Conservation (phyloP, 108 stramenopile species). For the Fragilariopsis cylindrus region DNA sequence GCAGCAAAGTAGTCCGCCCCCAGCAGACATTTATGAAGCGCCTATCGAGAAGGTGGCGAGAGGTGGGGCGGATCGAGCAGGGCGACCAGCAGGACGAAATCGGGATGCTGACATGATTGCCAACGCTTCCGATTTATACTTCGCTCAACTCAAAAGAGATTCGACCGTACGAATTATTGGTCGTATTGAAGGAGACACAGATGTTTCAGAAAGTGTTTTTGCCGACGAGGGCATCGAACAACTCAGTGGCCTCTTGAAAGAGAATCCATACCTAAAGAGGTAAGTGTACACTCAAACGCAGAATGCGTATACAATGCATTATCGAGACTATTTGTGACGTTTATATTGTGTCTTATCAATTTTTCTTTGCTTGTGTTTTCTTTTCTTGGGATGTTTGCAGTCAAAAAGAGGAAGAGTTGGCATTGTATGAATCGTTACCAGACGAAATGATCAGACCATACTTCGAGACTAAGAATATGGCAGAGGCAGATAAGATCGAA, state of each 20-base stretch:
- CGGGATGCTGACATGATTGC: slow-evolving; percentile 70
- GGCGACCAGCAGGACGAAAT: slow-evolving; percentile 57
- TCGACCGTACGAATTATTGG: slow-evolving; percentile 70
- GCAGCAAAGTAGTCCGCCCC: slow-evolving; percentile 14
- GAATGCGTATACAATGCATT: not conserved
- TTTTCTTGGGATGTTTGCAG: slow-evolving; percentile 1
- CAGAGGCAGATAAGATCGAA: slow-evolving; percentile 11
- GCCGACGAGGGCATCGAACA: slow-evolving; percentile 51
- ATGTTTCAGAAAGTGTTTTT: slow-evolving; percentile 67
- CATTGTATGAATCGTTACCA: slow-evolving; percentile 37
- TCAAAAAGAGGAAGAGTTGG: slow-evolving; percentile 31
- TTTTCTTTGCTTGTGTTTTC: slow-evolving; percentile 1
- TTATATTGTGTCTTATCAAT: not conserved
- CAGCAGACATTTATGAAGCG: not conserved
- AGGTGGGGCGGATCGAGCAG: not conserved
- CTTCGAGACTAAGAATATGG: slow-evolving; percentile 12
- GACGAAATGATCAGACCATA: slow-evolving; percentile 44
- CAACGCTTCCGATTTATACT: slow-evolving; percentile 84
- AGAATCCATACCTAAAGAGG: slow-evolving; percentile 74
- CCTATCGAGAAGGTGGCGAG: not conserved
- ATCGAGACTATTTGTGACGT: not conserved
- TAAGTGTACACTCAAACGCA: not conserved
- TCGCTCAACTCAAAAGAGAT: slow-evolving; percentile 85
- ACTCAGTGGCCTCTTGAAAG: slow-evolving; percentile 43
- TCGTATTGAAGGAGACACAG: slow-evolving; percentile 54